Conservation (phyloP, 371 early-diverging fungal species). For the Rhizopus microsporus region DNA sequence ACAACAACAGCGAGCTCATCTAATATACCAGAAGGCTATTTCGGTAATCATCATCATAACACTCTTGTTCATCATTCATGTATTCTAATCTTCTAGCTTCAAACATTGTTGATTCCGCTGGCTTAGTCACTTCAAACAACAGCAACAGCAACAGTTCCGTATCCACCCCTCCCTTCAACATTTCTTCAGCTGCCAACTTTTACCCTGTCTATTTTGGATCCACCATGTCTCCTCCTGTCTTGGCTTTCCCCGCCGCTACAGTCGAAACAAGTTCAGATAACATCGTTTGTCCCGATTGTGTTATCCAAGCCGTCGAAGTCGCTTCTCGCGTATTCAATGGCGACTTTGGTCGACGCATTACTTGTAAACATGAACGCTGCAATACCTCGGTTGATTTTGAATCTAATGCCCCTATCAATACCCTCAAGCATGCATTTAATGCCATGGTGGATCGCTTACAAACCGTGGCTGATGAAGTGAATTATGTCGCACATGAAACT, state of each 20-base stretch:
- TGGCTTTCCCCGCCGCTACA: constrained; percentile 27
- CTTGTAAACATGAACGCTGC: constrained; percentile 29
- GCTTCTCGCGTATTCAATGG: constrained; percentile 49
- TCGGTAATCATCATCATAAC: constrained; percentile 20
- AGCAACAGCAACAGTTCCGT: not conserved
- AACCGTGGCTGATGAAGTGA: constrained; percentile 54
- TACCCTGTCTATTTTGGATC: constrained; percentile 37
- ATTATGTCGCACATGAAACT: constrained; percentile 56
- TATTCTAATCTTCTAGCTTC: too few species aligned
- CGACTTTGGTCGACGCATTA: constrained; percentile 42
- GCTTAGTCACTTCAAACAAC: constrained; percentile 11
- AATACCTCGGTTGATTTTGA: constrained; percentile 5
- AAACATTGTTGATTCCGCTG: constrained; percentile 2
- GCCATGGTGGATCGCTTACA: constrained; percentile 61
- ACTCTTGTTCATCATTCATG: too few species aligned
- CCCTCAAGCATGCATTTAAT: constrained; percentile 58
- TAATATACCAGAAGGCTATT: constrained; percentile 22
- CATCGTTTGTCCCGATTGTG: constrained; percentile 35
- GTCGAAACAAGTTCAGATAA: constrained; percentile 25
- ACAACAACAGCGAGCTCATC: not conserved
- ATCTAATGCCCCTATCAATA: constrained; percentile 8
- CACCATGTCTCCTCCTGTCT: constrained; percentile 20
- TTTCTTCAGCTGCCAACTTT: constrained; percentile 33
- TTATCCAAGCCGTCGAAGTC: constrained; percentile 40
- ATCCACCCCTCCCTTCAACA: constrained; percentile 32